A percentile compares a stretch with the other conserved stretches of the same genome.
Conservation (phyloP, 2,329 filamentous ascomycete species). For the Hypoxylon sp. region DNA sequence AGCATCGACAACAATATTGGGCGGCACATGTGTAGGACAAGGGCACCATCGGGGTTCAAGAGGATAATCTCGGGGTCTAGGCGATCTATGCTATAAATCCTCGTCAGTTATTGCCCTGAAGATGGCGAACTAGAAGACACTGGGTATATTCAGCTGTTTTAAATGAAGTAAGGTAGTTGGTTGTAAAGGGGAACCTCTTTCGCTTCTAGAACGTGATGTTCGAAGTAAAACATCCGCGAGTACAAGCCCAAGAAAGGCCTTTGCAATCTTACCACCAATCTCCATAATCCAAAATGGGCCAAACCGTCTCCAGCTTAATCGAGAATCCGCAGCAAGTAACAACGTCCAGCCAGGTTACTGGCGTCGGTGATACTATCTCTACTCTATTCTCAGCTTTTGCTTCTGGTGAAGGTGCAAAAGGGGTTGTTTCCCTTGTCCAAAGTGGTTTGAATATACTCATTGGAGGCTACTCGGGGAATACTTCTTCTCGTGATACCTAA, state of each 20-base stretch:
- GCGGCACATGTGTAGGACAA: not conserved
- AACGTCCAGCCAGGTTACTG: conserved; percentile 1
- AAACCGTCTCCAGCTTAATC: conserved; percentile 1
- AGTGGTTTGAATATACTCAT: not conserved
- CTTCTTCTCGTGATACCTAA: conserved; percentile 6
- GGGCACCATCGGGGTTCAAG: not conserved
- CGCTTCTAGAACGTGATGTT: not conserved
- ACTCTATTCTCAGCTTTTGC: not conserved
- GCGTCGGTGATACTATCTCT: not conserved
- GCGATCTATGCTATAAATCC: not conserved
- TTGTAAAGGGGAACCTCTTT: not conserved
- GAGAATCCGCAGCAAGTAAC: conserved; percentile 1
- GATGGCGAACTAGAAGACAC: not conserved
- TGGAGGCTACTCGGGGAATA: conserved; percentile 2
- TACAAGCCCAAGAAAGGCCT: not conserved
- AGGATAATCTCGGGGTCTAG: not conserved
- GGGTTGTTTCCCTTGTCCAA: not conserved
- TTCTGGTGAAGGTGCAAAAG: not conserved
- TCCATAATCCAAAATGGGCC: conserved; percentile 4
- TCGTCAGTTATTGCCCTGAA: not conserved
- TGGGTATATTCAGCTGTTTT: not conserved
- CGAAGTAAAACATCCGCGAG: not conserved
- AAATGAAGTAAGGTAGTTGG: not conserved
- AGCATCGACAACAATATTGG: not conserved
- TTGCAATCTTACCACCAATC: not conserved